These are phyloP conservation scores for Bertia moriformis DNA, from an alignment of 2,329 filamentous ascomycete species.

Conservation along the genomic window DNA sequence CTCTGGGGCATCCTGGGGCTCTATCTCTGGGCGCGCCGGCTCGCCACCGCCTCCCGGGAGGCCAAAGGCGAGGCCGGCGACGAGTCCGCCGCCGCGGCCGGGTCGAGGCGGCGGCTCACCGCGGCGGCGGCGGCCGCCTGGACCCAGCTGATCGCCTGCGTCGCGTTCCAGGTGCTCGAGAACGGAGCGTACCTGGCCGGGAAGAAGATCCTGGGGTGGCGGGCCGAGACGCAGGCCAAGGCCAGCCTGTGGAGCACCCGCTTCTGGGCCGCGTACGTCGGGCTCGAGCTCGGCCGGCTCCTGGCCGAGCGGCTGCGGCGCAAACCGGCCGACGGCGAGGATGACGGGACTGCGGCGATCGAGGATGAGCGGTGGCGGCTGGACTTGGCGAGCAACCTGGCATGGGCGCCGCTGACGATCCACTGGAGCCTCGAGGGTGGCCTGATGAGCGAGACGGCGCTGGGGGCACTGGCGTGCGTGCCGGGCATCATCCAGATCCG, in stretches of 20 bases:
- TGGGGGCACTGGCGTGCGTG: constrained; percentile 40
- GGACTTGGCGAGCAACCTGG: constrained; percentile 53
- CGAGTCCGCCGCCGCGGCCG: constrained; percentile 21
- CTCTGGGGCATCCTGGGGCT: constrained; percentile 67
- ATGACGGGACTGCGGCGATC: constrained; percentile 12
- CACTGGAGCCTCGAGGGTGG: constrained; percentile 69
- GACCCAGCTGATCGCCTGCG: constrained; percentile 52
- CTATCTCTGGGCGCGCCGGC: constrained; percentile 48
- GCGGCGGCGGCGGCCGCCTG: constrained; percentile 49
- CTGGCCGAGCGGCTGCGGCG: constrained; percentile 23
- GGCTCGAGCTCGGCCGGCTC: constrained; percentile 59
- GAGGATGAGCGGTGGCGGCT: constrained; percentile 39
- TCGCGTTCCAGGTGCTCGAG: constrained; percentile 66
- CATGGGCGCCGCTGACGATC: constrained; percentile 69
- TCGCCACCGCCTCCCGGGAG: constrained; percentile 14
- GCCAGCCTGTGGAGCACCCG: constrained; percentile 62
- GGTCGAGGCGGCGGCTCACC: constrained; percentile 26
- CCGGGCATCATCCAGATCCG: constrained; percentile 14
- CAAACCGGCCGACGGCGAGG: constrained; percentile 13
- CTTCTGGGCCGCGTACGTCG: constrained; percentile 69
- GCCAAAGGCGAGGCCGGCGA: constrained; percentile 12
- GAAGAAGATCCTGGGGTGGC: constrained; percentile 55
- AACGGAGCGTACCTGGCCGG: constrained; percentile 65
- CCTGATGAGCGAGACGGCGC: constrained; percentile 37
- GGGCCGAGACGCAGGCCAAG: constrained; percentile 36